Conservation (phyloP, 2,329 filamentous ascomycete species). For the Coccinonectria pachysandricola region DNA sequence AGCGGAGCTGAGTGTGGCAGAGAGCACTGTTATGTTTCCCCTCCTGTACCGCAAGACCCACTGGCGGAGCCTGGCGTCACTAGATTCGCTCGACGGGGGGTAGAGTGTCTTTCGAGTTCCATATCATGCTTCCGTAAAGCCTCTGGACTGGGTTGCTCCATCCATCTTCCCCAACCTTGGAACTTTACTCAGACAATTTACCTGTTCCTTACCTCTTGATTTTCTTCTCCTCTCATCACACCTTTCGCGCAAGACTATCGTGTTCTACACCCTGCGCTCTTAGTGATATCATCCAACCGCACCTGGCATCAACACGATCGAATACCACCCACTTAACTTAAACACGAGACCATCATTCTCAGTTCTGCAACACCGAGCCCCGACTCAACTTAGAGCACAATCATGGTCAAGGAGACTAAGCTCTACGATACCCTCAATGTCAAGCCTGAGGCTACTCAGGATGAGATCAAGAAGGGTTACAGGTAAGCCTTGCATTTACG, state of each 20-base stretch:
- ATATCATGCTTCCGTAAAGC: conserved; percentile 11
- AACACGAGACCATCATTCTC: no score
- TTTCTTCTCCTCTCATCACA: conserved; percentile 2
- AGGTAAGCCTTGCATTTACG: no score
- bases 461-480: conserved; percentile 96
- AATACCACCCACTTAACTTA: not conserved
- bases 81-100: conserved; percentile 13
- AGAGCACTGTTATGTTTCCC: conserved; percentile 1
- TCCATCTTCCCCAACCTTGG: conserved; percentile 16
- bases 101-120: conserved; percentile 4
- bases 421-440: conserved; percentile 81
- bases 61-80: conserved; percentile 9
- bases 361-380: conserved; percentile 1
- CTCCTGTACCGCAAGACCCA: conserved; percentile 6
- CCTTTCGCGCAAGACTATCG: no score
- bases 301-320: no score
- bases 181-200: conserved; percentile 11
- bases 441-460: conserved; percentile 70
- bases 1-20: no score
- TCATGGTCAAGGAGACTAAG: conserved; percentile 90
- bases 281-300: no score
- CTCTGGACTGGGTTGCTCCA: conserved; percentile 4
- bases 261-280: no score
- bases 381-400: conserved; percentile 21
- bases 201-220: conserved; percentile 7